phyloP scores from a whole-genome alignment of 495 filamentous ascomycete species.

The Penicillium egyptiacum region DNA sequence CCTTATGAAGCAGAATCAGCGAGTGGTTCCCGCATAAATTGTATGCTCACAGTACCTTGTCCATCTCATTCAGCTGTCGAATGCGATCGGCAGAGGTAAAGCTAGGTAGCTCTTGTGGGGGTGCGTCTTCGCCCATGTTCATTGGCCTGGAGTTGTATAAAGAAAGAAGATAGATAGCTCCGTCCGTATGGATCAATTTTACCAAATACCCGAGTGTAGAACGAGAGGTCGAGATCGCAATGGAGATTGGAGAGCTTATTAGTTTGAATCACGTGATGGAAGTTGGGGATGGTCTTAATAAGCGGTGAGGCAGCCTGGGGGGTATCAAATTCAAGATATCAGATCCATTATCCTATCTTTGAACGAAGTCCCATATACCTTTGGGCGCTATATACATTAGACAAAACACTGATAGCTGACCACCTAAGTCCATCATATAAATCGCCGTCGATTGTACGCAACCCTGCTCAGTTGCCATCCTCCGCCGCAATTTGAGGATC shows the following conservation, averaged over 20 bases:
- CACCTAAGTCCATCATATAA: background rate
- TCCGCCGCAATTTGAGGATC: background rate
- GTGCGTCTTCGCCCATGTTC: background rate
- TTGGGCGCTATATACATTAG: background rate
- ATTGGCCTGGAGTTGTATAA: background rate
- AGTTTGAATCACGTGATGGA: conserved; percentile 25
- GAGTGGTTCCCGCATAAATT: background rate
- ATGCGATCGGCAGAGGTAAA: conserved; percentile 72
- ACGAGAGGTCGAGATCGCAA: background rate
- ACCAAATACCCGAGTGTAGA: background rate
- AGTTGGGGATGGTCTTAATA: conserved; percentile 23
- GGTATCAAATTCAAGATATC: conserved; percentile 25
- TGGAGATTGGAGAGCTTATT: background rate
- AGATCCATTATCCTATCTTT: conserved; percentile 2
- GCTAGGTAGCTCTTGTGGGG: conserved; percentile 15
- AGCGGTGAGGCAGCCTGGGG: conserved; percentile 8
- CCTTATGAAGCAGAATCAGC: conserved; percentile 30
- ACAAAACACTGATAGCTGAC: background rate
- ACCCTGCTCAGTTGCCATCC: background rate
- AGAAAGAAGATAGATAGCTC: too few relatives aligned
- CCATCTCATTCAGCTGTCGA: conserved; percentile 71
- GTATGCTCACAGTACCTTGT: conserved; percentile 52
- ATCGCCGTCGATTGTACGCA: background rate
- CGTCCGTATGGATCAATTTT: background rate
- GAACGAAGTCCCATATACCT: background rate